phyloP scores from a whole-genome alignment of 2,329 filamentous ascomycete species.

The Trichoderma sp. region DNA sequence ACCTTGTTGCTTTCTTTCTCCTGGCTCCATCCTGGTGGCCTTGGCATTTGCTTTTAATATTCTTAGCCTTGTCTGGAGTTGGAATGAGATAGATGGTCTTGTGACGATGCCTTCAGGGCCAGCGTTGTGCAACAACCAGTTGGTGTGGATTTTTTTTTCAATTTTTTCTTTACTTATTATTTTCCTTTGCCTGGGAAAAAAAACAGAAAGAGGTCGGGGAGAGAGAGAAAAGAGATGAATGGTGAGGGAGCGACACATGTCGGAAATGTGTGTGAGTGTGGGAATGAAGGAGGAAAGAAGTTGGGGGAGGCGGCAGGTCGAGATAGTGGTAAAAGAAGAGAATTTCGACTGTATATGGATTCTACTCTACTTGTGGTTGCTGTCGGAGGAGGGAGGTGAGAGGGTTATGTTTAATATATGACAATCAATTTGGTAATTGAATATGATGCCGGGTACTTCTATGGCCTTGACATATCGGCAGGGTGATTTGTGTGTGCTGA shows the following conservation, averaged over 20 bases:
- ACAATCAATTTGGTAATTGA: conserved; percentile 24
- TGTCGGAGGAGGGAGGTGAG: background rate
- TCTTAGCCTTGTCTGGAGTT: conserved; percentile 29
- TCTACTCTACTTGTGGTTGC: background rate
- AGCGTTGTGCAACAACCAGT: conserved; percentile 25
- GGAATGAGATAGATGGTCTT: conserved; percentile 29
- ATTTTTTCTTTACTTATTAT: conserved; percentile 1
- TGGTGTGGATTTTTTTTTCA: conserved; percentile 15
- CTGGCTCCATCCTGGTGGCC: conserved; percentile 28
- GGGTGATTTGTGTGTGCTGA: background rate
- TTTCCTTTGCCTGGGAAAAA: conserved; percentile 9
- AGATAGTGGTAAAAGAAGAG: conserved; percentile 1
- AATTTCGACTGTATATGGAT: conserved; percentile 2
- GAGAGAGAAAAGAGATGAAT: conserved; percentile 21
- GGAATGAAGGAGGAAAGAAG: background rate
- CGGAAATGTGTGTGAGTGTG: background rate
- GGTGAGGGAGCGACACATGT: background rate
- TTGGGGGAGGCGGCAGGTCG: background rate
- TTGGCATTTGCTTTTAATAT: conserved; percentile 29
- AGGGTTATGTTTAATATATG: conserved; percentile 18
- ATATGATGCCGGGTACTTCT: conserved; percentile 18
- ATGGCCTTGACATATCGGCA: background rate
- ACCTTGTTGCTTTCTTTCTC: conserved; percentile 26
- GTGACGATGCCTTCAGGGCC: conserved; percentile 23
- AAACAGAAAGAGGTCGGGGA: too few relatives aligned